These are phyloP conservation scores for Nigrospora sphaerica DNA, from an alignment of 2,329 filamentous ascomycete species.

Conservation along the genomic window DNA sequence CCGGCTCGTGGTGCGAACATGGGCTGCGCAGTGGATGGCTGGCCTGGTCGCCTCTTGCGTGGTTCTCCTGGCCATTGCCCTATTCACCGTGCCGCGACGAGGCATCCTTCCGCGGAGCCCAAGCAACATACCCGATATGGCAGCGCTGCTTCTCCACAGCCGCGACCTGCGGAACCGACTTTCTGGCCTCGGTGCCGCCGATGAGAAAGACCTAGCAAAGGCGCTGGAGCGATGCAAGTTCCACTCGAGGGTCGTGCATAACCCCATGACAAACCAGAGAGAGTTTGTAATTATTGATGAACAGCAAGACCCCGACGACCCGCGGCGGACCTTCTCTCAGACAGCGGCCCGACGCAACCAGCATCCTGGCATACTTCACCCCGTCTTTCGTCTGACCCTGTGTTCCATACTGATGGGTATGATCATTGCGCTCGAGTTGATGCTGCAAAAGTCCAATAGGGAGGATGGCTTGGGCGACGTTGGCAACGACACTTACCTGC, in stretches of 20 bases:
- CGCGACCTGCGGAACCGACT: slow-evolving; percentile 25
- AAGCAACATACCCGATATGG: slow-evolving; percentile 24
- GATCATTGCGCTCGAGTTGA: slow-evolving; percentile 26
- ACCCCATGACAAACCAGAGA: slow-evolving; percentile 5
- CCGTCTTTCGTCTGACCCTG: slow-evolving; percentile 17
- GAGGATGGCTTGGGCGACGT: slow-evolving; percentile 23
- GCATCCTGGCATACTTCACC: slow-evolving; percentile 22
- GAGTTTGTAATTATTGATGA: slow-evolving; percentile 17
- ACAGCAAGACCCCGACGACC: slow-evolving; percentile 3
- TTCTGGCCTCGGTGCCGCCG: slow-evolving; percentile 24
- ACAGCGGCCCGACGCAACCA: slow-evolving; percentile 9
- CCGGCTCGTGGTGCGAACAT: slow-evolving; percentile 20
- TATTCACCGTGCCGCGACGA: slow-evolving; percentile 18
- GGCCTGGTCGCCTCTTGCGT: slow-evolving; percentile 19
- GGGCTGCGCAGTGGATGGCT: slow-evolving; percentile 23
- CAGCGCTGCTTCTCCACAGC: slow-evolving; percentile 28
- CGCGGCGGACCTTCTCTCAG: slow-evolving; percentile 1
- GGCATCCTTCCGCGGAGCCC: slow-evolving; percentile 29
- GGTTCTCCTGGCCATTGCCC: slow-evolving; percentile 10
- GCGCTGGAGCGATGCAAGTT: slow-evolving; percentile 20
- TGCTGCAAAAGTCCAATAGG: slow-evolving; percentile 20
- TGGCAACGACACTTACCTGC: slow-evolving; percentile 14
- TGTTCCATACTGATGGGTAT: slow-evolving; percentile 18
- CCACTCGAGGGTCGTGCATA: not conserved
- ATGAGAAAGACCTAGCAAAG: slow-evolving; percentile 15